These are phyloP conservation scores for Vanderwaltozyma polyspora DNA, from an alignment of 805 yeast genomes.

Conservation along the genomic window DNA sequence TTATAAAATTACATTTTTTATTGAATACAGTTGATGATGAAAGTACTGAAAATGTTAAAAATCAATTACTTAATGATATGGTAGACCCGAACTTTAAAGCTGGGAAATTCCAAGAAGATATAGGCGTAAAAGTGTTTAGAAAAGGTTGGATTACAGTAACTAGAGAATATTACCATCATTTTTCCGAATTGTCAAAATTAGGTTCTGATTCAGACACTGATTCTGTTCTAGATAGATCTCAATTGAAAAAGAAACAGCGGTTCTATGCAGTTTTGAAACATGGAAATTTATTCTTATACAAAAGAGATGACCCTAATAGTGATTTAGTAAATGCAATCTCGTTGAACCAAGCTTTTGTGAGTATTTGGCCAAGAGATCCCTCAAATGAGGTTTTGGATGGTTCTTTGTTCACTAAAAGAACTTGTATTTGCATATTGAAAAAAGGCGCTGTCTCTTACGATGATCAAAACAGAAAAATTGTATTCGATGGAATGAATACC, in stretches of 20 bases:
- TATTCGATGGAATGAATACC: conserved; percentile 1
- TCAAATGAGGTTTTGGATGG: conserved; percentile 41
- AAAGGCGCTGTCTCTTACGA: conserved; percentile 22
- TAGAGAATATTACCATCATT: conserved; percentile 51
- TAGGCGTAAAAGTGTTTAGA: conserved; percentile 52
- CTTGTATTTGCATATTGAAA: conserved; percentile 65
- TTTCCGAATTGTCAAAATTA: conserved; percentile 5
- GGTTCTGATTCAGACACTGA: conserved; percentile 7
- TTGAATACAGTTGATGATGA: background rate
- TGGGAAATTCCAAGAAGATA: conserved; percentile 52
- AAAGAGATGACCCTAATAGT: conserved; percentile 39
- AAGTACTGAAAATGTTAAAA: too few species aligned
- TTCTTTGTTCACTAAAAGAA: conserved; percentile 65
- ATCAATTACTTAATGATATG: background rate
- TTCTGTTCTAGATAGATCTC: conserved; percentile 17
- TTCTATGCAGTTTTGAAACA: conserved; percentile 69
- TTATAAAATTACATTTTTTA: background rate
- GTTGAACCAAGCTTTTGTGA: conserved; percentile 54
- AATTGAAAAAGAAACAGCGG: conserved; percentile 37
- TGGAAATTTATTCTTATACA: conserved; percentile 79
- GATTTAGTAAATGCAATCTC: conserved; percentile 67
- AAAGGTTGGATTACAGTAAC: conserved; percentile 83
- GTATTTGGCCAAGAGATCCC: conserved; percentile 75
- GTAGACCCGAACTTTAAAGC: conserved; percentile 38
- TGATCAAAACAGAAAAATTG: conserved; percentile 6